A percentile compares a stretch with the other conserved stretches of the same genome.
These are phyloP conservation scores for Torulaspora franciscae DNA, from an alignment of 805 yeast genomes.

Conservation along the genomic window DNA sequence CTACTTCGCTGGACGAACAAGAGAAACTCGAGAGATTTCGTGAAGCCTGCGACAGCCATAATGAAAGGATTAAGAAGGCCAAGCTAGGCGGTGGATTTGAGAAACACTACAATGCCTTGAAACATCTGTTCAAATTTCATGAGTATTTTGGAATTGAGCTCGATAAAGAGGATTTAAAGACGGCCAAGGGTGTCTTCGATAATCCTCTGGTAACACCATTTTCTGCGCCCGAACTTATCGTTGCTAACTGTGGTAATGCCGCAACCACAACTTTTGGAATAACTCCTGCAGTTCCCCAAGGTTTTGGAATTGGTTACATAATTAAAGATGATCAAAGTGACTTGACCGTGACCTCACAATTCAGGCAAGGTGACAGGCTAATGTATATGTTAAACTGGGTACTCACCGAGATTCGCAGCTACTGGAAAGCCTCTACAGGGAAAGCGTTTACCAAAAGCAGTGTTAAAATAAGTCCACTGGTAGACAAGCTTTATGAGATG, in stretches of 20 bases:
- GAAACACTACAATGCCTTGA: slow-evolving; percentile 62
- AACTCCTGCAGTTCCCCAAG: slow-evolving; percentile 83
- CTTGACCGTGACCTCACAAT: slow-evolving; percentile 80
- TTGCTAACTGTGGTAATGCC: slow-evolving; percentile 88
- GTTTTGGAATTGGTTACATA: slow-evolving; percentile 90
- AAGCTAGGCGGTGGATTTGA: slow-evolving; percentile 66
- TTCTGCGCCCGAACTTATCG: slow-evolving; percentile 41
- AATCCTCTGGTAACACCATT: slow-evolving; percentile 34
- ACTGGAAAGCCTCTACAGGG: slow-evolving; percentile 34
- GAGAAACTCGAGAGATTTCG: slow-evolving; percentile 38
- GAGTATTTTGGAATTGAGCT: slow-evolving; percentile 35
- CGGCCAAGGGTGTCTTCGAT: slow-evolving; percentile 47
- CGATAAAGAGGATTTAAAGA: slow-evolving; percentile 19
- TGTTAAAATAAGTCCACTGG: slow-evolving; percentile 28
- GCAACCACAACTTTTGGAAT: slow-evolving; percentile 82
- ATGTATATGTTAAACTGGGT: slow-evolving; percentile 70
- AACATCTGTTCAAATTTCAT: slow-evolving; percentile 46
- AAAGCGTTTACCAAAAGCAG: slow-evolving; percentile 15
- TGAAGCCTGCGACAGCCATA: slow-evolving; percentile 50
- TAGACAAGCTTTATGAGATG: slow-evolving; percentile 34
- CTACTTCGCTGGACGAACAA: slow-evolving; percentile 51
- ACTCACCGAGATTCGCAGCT: slow-evolving; percentile 51
- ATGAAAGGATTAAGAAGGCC: slow-evolving; percentile 45
- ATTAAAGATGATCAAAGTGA: slow-evolving; percentile 76
- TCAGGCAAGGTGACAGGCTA: slow-evolving; percentile 77